These are phyloP conservation scores for Penicillium daleae DNA, from an alignment of 495 filamentous ascomycete species.

Conservation along the genomic window DNA sequence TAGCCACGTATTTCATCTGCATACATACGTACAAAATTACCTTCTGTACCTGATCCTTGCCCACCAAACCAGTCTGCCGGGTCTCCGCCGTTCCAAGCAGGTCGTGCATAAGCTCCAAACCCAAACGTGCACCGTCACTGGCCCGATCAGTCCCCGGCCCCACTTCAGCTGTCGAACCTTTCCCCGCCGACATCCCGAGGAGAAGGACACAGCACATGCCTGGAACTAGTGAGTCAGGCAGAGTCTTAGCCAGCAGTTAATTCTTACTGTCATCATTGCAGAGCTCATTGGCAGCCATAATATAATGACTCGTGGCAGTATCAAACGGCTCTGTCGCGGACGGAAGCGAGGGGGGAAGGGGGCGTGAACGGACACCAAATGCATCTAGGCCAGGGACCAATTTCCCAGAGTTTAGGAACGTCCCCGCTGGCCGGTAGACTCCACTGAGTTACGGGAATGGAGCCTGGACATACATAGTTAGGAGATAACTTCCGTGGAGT, in stretches of 20 bases:
- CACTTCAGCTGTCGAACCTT: slow-evolving; percentile 13
- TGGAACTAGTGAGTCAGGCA: background rate
- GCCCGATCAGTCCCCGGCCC: slow-evolving; percentile 8
- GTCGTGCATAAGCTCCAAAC: slow-evolving; percentile 11
- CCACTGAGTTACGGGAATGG: background rate
- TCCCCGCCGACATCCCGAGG: background rate
- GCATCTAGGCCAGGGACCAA: background rate
- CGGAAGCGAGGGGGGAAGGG: background rate
- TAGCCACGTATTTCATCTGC: background rate
- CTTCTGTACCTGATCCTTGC: background rate
- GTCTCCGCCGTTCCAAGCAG: background rate
- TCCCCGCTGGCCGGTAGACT: background rate
- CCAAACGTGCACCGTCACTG: background rate
- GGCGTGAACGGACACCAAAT: background rate
- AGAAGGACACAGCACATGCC: background rate
- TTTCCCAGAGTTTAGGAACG: slow-evolving; percentile 9
- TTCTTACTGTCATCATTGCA: background rate
- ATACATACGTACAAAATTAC: background rate
- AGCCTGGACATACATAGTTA: background rate
- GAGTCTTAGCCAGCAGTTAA: background rate
- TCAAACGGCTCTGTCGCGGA: background rate
- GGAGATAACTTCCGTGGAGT: background rate
- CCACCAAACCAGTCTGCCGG: background rate
- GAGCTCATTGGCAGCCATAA: background rate
- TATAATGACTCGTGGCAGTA: background rate